phyloP scores from a whole-genome alignment of 2,329 filamentous ascomycete species.

The Trichophaea hybrida region DNA sequence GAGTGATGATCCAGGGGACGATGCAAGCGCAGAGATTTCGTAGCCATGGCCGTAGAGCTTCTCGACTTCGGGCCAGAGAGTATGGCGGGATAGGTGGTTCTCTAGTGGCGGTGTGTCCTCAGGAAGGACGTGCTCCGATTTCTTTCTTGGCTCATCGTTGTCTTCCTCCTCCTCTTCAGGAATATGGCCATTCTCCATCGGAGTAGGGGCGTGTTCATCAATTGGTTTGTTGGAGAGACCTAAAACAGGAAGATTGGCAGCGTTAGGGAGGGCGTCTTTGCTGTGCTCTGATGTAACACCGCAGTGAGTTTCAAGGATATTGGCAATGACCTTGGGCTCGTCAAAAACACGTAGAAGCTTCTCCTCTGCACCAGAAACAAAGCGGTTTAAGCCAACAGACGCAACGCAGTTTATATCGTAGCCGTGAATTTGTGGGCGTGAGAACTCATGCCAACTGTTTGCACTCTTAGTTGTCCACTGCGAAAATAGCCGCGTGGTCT shows the following conservation, averaged over 20 bases:
- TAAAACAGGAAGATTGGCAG: slow-evolving; percentile 86
- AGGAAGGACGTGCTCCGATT: slow-evolving; percentile 29
- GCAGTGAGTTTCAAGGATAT: slow-evolving; percentile 54
- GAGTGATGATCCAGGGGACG: slow-evolving; percentile 56
- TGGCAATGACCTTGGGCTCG: slow-evolving; percentile 69
- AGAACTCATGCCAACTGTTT: slow-evolving; percentile 83
- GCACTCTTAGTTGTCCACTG: slow-evolving; percentile 46
- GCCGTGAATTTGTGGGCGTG: slow-evolving; percentile 89
- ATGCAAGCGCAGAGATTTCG: slow-evolving; percentile 78
- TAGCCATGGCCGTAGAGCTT: slow-evolving; percentile 97
- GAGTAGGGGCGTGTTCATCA: slow-evolving; percentile 41
- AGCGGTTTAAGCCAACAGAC: slow-evolving; percentile 55
- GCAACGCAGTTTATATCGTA: slow-evolving; percentile 96
- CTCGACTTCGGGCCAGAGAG: slow-evolving; percentile 88
- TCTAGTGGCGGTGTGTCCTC: slow-evolving; percentile 60
- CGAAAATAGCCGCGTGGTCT: slow-evolving; percentile 79
- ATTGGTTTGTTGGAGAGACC: slow-evolving; percentile 94
- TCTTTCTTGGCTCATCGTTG: slow-evolving; percentile 41
- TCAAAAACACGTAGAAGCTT: slow-evolving; percentile 95
- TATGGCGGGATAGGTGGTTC: slow-evolving; percentile 75
- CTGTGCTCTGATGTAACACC: slow-evolving; percentile 38
- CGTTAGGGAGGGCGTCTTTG: slow-evolving; percentile 45
- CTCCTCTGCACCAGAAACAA: slow-evolving; percentile 91
- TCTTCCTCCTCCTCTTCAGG: slow-evolving; percentile 31
- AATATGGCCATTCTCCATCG: slow-evolving; percentile 33